These are phyloP conservation scores for Xanthoconium stramineum DNA, from an alignment of 768 basidiomycete species.

Conservation along the genomic window DNA sequence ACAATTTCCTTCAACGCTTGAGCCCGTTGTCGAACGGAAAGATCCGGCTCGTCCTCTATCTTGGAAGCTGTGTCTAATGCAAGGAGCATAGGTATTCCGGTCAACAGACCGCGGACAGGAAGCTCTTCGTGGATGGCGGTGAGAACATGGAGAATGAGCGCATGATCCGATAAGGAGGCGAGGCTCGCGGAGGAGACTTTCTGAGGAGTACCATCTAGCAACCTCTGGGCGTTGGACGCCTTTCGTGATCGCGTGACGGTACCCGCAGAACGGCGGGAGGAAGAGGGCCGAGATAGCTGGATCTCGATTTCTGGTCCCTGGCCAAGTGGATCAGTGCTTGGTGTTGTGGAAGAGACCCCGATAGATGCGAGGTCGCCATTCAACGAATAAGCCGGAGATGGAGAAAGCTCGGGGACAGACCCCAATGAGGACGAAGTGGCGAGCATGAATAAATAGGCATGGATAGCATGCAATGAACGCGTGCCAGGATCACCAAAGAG, in stretches of 20 bases:
- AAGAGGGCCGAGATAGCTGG: conserved; percentile 32
- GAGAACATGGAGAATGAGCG: conserved; percentile 66
- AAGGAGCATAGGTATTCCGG: conserved; percentile 84
- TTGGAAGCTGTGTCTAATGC: conserved; percentile 58
- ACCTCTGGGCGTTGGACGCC: conserved; percentile 48
- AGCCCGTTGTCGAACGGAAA: conserved; percentile 41
- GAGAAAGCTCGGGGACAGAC: conserved; percentile 35
- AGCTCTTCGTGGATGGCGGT: conserved; percentile 63
- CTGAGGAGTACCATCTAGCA: conserved; percentile 49
- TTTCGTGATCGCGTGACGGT: conserved; percentile 55
- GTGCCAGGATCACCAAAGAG: conserved; percentile 58
- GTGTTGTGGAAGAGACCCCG: conserved; percentile 29
- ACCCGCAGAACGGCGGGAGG: conserved; percentile 47
- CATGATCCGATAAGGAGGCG: conserved; percentile 73
- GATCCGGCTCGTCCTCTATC: conserved; percentile 39
- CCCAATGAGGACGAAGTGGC: conserved; percentile 69
- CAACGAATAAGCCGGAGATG: conserved; percentile 40
- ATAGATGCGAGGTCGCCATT: conserved; percentile 29
- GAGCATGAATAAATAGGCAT: conserved; percentile 78
- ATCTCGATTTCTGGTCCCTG: conserved; percentile 19
- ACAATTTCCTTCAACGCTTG: conserved; percentile 61
- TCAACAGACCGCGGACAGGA: conserved; percentile 72
- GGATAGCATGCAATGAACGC: conserved; percentile 74
- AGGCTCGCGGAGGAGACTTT: conserved; percentile 41
- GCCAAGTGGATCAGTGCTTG: conserved; percentile 31